Conservation (phyloP, 2,329 filamentous ascomycete genomes). For the Teratosphaeria zuluensis region DNA sequence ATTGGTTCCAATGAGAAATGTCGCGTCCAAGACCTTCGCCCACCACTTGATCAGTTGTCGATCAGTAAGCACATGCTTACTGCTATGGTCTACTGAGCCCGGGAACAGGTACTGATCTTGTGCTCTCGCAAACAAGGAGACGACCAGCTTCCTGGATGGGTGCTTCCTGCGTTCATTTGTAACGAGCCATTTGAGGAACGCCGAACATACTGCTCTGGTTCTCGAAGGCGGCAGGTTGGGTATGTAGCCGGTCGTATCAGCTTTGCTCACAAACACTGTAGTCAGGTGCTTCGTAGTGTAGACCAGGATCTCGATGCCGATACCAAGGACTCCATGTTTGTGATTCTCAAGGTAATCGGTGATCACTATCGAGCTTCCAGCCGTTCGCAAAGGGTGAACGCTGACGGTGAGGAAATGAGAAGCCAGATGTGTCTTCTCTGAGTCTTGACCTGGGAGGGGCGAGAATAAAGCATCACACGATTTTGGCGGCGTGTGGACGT, state of each 20-base stretch:
- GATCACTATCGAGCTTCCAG: background rate
- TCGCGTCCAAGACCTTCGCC: conserved; percentile 75
- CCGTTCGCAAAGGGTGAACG: conserved; percentile 21
- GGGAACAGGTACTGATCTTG: conserved; percentile 94
- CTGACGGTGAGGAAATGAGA: conserved; percentile 62
- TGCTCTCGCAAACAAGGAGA: conserved; percentile 85
- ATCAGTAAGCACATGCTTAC: conserved; percentile 89
- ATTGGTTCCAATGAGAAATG: conserved; percentile 41
- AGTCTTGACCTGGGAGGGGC: conserved; percentile 59
- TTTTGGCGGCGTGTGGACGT: conserved; percentile 77
- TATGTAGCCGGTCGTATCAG: conserved; percentile 88
- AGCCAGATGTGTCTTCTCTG: conserved; percentile 75
- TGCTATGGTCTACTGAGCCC: conserved; percentile 71
- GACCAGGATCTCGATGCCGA: conserved; percentile 79
- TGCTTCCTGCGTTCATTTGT: conserved; percentile 45
- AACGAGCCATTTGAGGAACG: conserved; percentile 69
- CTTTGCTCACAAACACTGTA: conserved; percentile 91
- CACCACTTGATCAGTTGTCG: conserved; percentile 89
- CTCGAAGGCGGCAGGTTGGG: conserved; percentile 56
- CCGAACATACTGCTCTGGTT: conserved; percentile 59
- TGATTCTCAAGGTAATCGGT: conserved; percentile 9
- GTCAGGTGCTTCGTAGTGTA: conserved; percentile 72
- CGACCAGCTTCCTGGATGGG: conserved; percentile 43
- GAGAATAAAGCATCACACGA: conserved; percentile 68
- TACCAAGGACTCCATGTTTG: conserved; percentile 51